phyloP scores from a whole-genome alignment of 2,329 filamentous ascomycete genomes.

The Phialocephala subalpina region DNA sequence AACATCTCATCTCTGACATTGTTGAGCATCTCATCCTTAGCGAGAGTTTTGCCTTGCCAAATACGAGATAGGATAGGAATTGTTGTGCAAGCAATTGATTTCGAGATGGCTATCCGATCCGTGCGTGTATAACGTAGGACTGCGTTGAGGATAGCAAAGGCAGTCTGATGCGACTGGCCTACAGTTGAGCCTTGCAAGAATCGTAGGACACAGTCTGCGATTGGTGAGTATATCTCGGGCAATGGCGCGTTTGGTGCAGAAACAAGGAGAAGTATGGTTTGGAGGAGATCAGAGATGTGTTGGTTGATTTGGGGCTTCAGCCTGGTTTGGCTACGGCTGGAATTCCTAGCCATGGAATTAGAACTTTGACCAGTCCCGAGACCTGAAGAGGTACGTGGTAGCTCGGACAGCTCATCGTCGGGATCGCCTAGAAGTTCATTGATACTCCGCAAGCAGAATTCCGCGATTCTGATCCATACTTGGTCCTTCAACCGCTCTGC shows the following conservation, averaged over 20 bases:
- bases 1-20: conserved; percentile 80
- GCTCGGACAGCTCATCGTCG: conserved; percentile 24
- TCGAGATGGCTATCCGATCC: conserved; percentile 72
- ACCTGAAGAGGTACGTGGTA: conserved; percentile 33
- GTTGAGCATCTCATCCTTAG: conserved; percentile 62
- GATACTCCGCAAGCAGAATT: conserved; percentile 73
- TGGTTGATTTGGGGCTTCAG: conserved; percentile 41
- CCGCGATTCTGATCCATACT: conserved; percentile 44
- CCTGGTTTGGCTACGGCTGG: conserved; percentile 42
- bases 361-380: conserved; percentile 26
- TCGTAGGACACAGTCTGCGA: conserved; percentile 64
- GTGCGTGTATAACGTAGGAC: conserved; percentile 71
- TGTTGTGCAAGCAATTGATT: conserved; percentile 63
- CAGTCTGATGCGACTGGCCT: conserved; percentile 72
- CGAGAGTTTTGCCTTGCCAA: conserved; percentile 77
- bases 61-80: conserved; percentile 77
- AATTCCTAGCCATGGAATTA: conserved; percentile 35
- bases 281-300: conserved; percentile 62
- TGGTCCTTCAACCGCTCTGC: conserved; percentile 77
- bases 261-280: conserved; percentile 71
- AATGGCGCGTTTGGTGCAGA: conserved; percentile 74
- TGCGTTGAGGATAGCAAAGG: conserved; percentile 79
- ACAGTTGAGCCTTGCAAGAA: conserved; percentile 68
- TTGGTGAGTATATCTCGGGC: conserved; percentile 58
- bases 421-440: conserved; percentile 51